phyloP scores from a whole-genome alignment of 768 basidiomycete genomes.

The Mycena metata region DNA sequence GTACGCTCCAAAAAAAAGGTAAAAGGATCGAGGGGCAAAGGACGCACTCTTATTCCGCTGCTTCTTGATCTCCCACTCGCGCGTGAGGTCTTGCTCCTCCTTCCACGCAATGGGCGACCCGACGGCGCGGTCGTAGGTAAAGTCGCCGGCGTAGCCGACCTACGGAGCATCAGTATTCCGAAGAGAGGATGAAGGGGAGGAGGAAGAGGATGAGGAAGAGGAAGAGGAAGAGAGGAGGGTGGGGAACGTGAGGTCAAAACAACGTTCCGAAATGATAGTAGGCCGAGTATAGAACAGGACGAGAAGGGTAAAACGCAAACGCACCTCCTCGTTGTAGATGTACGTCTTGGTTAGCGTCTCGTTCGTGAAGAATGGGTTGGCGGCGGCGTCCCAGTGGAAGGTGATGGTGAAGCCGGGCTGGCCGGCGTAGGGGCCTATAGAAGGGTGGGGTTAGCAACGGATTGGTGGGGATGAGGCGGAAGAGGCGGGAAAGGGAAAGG shows the following conservation, averaged over 20 bases:
- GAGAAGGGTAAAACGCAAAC: too few species aligned
- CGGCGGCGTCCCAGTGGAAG: constrained; percentile 75
- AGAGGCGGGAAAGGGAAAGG: too few species aligned
- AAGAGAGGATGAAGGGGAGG: neutral
- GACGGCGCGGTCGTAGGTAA: constrained; percentile 94
- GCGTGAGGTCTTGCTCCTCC: constrained; percentile 97
- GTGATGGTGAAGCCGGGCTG: constrained; percentile 93
- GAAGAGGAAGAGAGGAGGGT: neutral
- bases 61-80: constrained; percentile 98
- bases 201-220: neutral
- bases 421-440: constrained; percentile 64
- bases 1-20: too few species aligned
- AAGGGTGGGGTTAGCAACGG: constrained; percentile 6
- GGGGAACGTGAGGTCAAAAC: too few species aligned
- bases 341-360: constrained; percentile 92
- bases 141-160: constrained; percentile 96
- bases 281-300: too few species aligned
- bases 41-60: constrained; percentile 96
- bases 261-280: too few species aligned
- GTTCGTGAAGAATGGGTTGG: constrained; percentile 93
- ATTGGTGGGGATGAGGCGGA: constrained; percentile 35
- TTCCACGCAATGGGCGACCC: constrained; percentile 98
- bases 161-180: too few species aligned
- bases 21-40: too few species aligned
- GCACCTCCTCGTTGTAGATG: constrained; percentile 83